Evolutionary conservation across 495 filamentous ascomycete species (phyloP), one percentile per base, ranked within the genome.

Genomic region (Extremus antarcticus): DNA sequence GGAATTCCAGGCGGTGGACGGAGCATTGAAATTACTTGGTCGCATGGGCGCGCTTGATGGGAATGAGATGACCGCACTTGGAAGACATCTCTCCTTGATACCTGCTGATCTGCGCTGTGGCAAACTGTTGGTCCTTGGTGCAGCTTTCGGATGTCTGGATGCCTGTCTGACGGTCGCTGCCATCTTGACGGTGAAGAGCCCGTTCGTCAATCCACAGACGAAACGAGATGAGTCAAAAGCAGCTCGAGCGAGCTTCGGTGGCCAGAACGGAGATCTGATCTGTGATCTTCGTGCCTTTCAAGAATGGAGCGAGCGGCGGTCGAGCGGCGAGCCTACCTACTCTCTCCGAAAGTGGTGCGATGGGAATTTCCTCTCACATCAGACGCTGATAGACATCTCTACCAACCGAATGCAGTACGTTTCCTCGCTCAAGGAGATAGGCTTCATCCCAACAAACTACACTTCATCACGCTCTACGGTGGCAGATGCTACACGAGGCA

Each of bases 91-190:
- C 10, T 82, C 90, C 38, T 85, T 94, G 83, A 95, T 98, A 40
- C 92, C 92, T 2, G 89, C 94, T 0, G 92, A 98, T 59, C 73
- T 98, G 23, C 82, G 94, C 11, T 95, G 88, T 66, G 86, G 85
- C 19, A 98, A 98, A 68, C 78, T 98, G 8, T 86, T 98, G 80
- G 88, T 98, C 16, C 95, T 94, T 60, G 94, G 92, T 16, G 85
- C 88, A 1, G 91, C 89, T 43, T 97, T 98, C 64, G 85, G 86
- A 19, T 95, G 89, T 60, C 81, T 97, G 16, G 87, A 94, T 60
- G 77, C 90, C 43, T 87, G 84, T 58, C 74, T 97, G 53, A 88
- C 85, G n/a, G 90, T 98, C 59, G 84, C 92, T 1, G 83, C 88
- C 19, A 92, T 95, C 45, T 75, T 97, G 4, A 94, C 88, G 39